phyloP scores from a whole-genome alignment of 495 filamentous ascomycete genomes.

The Talaromyces proteolyticus region DNA sequence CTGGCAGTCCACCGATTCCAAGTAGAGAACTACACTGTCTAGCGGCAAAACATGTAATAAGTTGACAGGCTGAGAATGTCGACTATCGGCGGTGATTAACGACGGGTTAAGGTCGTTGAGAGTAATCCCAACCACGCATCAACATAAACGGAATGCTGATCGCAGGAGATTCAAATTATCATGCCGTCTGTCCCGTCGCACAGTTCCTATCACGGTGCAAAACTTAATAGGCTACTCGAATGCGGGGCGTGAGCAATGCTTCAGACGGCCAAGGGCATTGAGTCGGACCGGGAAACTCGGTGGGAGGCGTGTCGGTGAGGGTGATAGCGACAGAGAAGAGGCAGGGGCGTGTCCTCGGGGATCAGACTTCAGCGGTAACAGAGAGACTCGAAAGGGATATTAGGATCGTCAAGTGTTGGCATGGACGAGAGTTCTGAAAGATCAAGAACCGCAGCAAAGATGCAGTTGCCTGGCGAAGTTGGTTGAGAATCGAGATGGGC shows the following conservation, averaged over 20 bases:
- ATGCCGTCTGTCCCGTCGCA: not conserved
- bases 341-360: too few species aligned
- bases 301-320: not conserved
- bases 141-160: not conserved
- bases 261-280: not conserved
- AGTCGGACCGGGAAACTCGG: not conserved
- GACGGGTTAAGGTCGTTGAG: not conserved
- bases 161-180: not conserved
- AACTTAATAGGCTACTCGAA: too few species aligned
- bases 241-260: too few species aligned
- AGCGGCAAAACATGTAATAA: too few species aligned
- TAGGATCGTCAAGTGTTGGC: too few species aligned
- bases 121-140: not conserved
- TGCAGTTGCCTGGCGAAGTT: not conserved
- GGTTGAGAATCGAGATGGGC: not conserved
- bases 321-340: not conserved
- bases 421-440: too few species aligned
- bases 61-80: too few species aligned
- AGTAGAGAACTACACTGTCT: too few species aligned
- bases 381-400: too few species aligned
- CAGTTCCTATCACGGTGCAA: not conserved
- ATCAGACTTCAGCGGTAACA: too few species aligned
- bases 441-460: too few species aligned
- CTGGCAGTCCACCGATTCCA: slow-evolving; percentile 6
- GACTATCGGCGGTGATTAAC: too few species aligned